phyloP scores from a whole-genome alignment of 2,329 filamentous ascomycete genomes.

The Westerdykella aurantiaca region DNA sequence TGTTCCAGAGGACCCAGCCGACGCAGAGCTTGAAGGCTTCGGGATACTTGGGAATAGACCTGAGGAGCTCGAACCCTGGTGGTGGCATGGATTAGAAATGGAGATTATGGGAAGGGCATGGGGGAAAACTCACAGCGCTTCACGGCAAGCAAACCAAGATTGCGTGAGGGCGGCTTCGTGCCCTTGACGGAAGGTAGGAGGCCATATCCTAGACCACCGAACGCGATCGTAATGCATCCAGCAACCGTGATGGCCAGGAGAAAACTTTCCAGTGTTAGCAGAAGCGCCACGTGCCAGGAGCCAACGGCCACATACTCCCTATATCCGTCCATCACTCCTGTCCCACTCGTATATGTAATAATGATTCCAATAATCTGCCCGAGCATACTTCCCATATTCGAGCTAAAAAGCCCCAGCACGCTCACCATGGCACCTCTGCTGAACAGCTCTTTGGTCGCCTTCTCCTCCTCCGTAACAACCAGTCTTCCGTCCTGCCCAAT shows the following conservation, averaged over 20 bases:
- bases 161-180: constrained; percentile 2
- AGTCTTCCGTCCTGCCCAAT: constrained; percentile 5
- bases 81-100: background rate
- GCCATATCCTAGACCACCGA: constrained; percentile 2
- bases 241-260: constrained; percentile 5
- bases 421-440: constrained; percentile 5
- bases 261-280: constrained; percentile 1
- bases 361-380: constrained; percentile 4
- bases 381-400: constrained; percentile 2
- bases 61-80: constrained; percentile 10
- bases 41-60: constrained; percentile 8
- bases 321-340: constrained; percentile 3
- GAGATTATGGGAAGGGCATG: no score
- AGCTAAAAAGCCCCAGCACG: constrained; percentile 2
- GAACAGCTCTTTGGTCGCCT: constrained; percentile 4
- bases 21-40: constrained; percentile 17
- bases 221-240: constrained; percentile 2
- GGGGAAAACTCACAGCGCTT: constrained; percentile 1
- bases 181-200: constrained; percentile 4
- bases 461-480: constrained; percentile 4
- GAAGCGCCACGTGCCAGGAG: background rate
- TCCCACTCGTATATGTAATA: constrained; percentile 2
- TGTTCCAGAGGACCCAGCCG: constrained; percentile 19
- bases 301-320: background rate
- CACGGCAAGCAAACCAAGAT: constrained; percentile 2